Evolutionary conservation across 169 alveolate species (phyloP).

Genomic region (Cryptosporidium bovis): DNA sequence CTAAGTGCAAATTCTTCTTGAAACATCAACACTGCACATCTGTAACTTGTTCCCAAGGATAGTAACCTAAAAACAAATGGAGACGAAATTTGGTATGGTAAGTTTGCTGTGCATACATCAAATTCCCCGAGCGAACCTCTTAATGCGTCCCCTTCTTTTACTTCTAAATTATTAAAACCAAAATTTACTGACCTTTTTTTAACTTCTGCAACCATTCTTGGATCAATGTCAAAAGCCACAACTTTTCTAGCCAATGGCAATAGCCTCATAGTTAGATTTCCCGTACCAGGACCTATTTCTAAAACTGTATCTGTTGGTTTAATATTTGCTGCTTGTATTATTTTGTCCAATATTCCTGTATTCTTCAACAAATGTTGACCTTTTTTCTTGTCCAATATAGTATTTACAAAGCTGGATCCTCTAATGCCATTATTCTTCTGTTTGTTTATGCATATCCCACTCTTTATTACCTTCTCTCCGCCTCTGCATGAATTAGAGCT

Average conservation of each 20-base stretch:
- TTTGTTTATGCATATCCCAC: not conserved
- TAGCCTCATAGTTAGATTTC: conserved; percentile 95
- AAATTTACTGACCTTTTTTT: conserved; percentile 91
- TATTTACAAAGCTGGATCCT: conserved; percentile 76
- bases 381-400: conserved; percentile 89
- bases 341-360: conserved; percentile 95
- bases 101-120: conserved; percentile 98
- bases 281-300: conserved; percentile 99
- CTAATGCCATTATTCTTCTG: conserved; percentile 9
- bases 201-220: conserved; percentile 99
- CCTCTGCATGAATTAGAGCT: not conserved
- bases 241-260: conserved; percentile 95
- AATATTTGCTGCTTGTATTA: conserved; percentile 95
- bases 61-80: conserved; percentile 97
- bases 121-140: conserved; percentile 93
- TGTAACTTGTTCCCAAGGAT: conserved; percentile 90
- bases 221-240: conserved; percentile 98
- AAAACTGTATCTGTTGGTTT: conserved; percentile 96
- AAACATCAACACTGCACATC: conserved; percentile 99
- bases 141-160: conserved; percentile 94
- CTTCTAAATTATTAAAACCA: conserved; percentile 89
- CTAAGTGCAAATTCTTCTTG: conserved; percentile 99
- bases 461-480: conserved; percentile 31
- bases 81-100: conserved; percentile 99
- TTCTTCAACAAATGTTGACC: conserved; percentile 99